Evolutionary conservation across 441 rosid species (phyloP).

Genomic region (Jatropha podagrica): DNA sequence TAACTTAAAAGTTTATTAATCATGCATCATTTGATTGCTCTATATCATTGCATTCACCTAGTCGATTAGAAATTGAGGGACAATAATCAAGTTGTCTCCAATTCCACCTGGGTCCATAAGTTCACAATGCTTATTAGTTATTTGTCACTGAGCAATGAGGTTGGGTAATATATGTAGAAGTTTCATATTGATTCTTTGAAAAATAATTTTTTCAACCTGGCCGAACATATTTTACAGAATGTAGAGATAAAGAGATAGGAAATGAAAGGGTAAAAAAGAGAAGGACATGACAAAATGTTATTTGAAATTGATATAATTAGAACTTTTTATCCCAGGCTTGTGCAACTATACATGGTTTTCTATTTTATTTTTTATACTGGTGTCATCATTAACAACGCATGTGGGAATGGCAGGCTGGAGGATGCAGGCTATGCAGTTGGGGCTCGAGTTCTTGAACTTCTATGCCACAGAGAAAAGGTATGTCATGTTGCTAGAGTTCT

Average conservation of each 20-base stretch:
- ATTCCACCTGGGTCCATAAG: neutral
- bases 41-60: neutral
- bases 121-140: neutral
- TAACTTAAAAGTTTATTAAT: neutral
- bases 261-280: neutral
- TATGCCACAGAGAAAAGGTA: constrained; percentile 93
- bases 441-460: constrained; percentile 87
- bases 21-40: neutral
- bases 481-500: constrained; percentile 5
- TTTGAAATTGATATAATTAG: constrained; percentile 3
- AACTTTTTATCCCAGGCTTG: neutral
- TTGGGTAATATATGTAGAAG: neutral
- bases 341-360: neutral
- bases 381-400: constrained; percentile 14
- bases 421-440: constrained; percentile 97
- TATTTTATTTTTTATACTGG: neutral
- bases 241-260: constrained; percentile 6
- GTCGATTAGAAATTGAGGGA: neutral
- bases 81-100: neutral
- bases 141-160: neutral
- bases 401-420: constrained; percentile 61
- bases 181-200: neutral
- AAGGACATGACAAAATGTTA: neutral
- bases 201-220: neutral
- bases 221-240: neutral